Evolutionary conservation across 2,329 filamentous ascomycete species (phyloP), one percentile per base, ranked within the genome.

Genomic region (Simplicillium sp.): DNA sequence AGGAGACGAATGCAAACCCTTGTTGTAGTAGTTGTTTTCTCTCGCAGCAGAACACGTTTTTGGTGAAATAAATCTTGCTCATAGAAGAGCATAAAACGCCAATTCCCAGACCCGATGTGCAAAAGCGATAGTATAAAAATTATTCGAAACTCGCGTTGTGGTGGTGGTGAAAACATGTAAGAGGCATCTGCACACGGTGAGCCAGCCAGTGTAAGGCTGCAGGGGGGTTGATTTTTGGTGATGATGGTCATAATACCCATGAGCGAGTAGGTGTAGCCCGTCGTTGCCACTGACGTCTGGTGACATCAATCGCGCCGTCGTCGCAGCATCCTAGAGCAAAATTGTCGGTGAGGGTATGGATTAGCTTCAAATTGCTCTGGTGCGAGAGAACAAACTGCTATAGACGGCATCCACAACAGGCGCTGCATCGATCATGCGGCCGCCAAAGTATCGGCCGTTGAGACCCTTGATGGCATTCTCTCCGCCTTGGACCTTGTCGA

Each of bases 381-480:
- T 86, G 62, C 85, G 82, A 65, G 84, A 85, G 72, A 92, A 95
- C 66, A 94, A 79, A 75, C 85, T 94, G 79, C 87, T 92, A 80
- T 97, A 98, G 68, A 98, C 87, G 57, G 90, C 90, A 66, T 98
- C 92, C 63, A 97, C 90, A 67, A 98, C 87, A 62, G 89, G 92
- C 50, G 88, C 84, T 54, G 90, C 92, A 60, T 85, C 90, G 63
- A 98, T 94, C 72, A 87, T 87, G 57, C 82, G 80, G 56, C 87
- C 87, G 58, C 87, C 92, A 65, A 98, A 98, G 65, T 86, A 95
- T 59, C 92, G 83, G 57, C 92, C 92, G 64, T 98, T 97, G 48
- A 98, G 79, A 58, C 92, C 92, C 63, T 94, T 94, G 67, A 97
- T 94, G 54, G 92, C 92, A 60, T 96, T 97, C 66, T 96, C 87